Percentiles rank a stretch among this genome's conserved stretches.
Evolutionary conservation across 1,284 basidiomycete genomes (phyloP).

Genomic region (Ustilago curta): DNA sequence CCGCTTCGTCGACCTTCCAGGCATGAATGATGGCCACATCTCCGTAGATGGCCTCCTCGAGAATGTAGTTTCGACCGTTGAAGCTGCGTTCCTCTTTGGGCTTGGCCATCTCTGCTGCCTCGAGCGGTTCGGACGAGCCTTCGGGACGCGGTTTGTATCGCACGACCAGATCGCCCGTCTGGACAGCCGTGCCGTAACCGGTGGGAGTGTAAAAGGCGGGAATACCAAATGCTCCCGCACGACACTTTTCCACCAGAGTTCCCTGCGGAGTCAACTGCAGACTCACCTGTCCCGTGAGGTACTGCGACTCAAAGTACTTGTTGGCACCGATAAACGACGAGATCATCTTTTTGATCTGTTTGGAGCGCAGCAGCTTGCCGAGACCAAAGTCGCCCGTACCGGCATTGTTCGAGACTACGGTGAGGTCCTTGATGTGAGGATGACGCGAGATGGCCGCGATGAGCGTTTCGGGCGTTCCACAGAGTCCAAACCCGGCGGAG

Average conservation of each 20-base stretch:
- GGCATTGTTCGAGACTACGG: constrained; percentile 67
- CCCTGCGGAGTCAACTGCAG: constrained; percentile 67
- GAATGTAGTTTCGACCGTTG: constrained; percentile 83
- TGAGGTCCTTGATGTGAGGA: constrained; percentile 57
- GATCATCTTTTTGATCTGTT: constrained; percentile 63
- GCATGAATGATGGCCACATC: constrained; percentile 91
- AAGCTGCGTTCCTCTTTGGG: constrained; percentile 83
- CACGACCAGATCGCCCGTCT: constrained; percentile 70
- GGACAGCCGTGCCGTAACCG: constrained; percentile 73
- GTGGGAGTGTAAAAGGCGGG: constrained; percentile 97
- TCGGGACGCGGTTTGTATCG: constrained; percentile 61
- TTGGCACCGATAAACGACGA: constrained; percentile 67
- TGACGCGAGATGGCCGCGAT: constrained; percentile 59
- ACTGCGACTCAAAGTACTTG: constrained; percentile 66
- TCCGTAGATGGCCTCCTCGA: constrained; percentile 87
- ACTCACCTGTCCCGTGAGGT: constrained; percentile 60
- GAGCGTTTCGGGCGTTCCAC: constrained; percentile 67
- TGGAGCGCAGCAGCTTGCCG: constrained; percentile 58
- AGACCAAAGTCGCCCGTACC: constrained; percentile 64
- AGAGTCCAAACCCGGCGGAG: constrained; percentile 67
- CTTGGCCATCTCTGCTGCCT: constrained; percentile 67
- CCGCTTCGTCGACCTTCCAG: constrained; percentile 90
- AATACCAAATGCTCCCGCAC: constrained; percentile 92
- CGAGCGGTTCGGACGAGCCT: constrained; percentile 36
- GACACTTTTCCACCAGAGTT: constrained; percentile 88